phyloP scores from a whole-genome alignment of 345 rosid genomes.

The Jatropha curcas region DNA sequence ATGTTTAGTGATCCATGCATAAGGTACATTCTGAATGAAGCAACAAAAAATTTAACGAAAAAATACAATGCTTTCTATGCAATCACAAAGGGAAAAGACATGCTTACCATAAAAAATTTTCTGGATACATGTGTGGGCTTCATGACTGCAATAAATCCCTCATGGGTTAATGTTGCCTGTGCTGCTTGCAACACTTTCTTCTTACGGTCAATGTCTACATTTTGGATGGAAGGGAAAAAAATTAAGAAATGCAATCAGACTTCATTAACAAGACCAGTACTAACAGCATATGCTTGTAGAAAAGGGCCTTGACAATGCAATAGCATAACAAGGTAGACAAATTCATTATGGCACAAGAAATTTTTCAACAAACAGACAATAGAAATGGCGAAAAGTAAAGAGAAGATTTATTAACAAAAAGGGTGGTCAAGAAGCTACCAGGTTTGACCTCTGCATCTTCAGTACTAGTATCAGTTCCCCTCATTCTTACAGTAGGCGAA shows the following conservation, averaged over 20 bases:
- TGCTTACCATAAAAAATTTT: conserved; percentile 43
- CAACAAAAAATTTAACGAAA: neutral
- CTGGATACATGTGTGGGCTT: conserved; percentile 41
- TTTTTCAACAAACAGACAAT: neutral
- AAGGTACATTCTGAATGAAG: conserved; percentile 40
- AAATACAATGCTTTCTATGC: neutral
- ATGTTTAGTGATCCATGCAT: conserved; percentile 35
- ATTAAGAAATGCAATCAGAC: neutral
- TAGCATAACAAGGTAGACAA: conserved; percentile 7
- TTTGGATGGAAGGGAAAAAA: neutral
- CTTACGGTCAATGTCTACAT: conserved; percentile 14
- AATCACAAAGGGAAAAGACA: neutral
- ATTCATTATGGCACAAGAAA: neutral
- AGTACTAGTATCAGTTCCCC: conserved; percentile 2
- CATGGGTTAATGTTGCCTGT: conserved; percentile 23
- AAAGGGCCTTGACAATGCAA: neutral
- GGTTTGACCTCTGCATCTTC: conserved; percentile 25
- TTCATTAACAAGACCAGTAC: neutral
- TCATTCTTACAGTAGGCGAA: conserved; percentile 2
- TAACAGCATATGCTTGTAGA: neutral
- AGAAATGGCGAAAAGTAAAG: neutral
- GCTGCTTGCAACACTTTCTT: conserved; percentile 33
- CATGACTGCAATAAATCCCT: conserved; percentile 46
- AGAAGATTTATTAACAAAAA: neutral
- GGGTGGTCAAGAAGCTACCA: conserved; percentile 27